A percentile compares a stretch with the other conserved stretches of the same genome.
Conservation (phyloP, 768 basidiomycete species). For the Mycena vitilis region DNA sequence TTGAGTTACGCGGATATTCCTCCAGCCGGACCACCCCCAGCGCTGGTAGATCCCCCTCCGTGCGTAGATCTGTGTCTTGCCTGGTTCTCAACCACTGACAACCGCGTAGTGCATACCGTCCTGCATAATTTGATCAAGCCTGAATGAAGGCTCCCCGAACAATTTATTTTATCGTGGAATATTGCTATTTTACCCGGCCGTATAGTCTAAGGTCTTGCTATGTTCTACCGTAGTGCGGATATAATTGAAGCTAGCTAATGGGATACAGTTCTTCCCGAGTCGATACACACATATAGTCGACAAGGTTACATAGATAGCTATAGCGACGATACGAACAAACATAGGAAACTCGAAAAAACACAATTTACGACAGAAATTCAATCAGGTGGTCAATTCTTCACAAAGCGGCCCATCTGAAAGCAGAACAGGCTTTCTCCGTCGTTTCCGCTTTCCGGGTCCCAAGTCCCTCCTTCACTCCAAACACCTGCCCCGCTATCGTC, state of each 20-base stretch:
- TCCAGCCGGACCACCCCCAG: slow-evolving; percentile 17
- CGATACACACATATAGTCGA: no score
- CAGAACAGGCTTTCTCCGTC: slow-evolving; percentile 66
- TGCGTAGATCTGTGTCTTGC: not conserved
- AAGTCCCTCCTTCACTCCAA: slow-evolving; percentile 61
- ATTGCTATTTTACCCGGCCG: not conserved
- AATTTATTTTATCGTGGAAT: not conserved
- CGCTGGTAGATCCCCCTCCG: slow-evolving; percentile 23
- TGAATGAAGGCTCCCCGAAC: not conserved
- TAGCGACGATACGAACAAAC: no score
- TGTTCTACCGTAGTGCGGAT: no score
- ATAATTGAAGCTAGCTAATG: no score
- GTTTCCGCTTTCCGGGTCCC: slow-evolving; percentile 59
- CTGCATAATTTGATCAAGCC: not conserved
- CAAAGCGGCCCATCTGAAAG: slow-evolving; percentile 67
- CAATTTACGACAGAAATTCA: no score
- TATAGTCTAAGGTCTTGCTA: not conserved
- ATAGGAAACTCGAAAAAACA: no score
- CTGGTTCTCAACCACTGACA: not conserved
- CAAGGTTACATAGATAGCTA: no score
- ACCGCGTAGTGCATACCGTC: slow-evolving; percentile 10
- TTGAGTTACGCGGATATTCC: slow-evolving; percentile 27
- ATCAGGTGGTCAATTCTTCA: slow-evolving; percentile 50
- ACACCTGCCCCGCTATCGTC: slow-evolving; percentile 48
- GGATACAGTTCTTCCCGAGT: no score